These are phyloP conservation scores for Murraya paniculata DNA, from an alignment of 345 rosid genomes.

Conservation along the genomic window DNA sequence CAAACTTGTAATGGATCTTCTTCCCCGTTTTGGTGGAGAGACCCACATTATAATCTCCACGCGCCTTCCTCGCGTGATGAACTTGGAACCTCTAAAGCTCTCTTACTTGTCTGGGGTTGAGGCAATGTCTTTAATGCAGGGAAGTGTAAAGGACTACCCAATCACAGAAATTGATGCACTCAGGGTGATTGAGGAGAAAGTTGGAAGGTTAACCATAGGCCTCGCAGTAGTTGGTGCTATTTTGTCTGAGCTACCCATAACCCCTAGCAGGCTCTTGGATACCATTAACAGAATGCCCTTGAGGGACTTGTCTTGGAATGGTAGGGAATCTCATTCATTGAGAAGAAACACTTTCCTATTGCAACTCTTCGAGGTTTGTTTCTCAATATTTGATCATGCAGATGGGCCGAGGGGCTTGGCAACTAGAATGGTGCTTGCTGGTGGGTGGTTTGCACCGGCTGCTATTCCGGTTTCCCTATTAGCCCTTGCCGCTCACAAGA, in stretches of 20 bases:
- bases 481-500: slow-evolving; percentile 71
- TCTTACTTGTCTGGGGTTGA: slow-evolving; percentile 80
- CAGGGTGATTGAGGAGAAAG: slow-evolving; percentile 76
- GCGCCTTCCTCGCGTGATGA: slow-evolving; percentile 67
- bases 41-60: slow-evolving; percentile 90
- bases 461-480: slow-evolving; percentile 67
- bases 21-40: slow-evolving; percentile 93
- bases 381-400: slow-evolving; percentile 91
- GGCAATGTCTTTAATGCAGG: slow-evolving; percentile 86
- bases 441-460: slow-evolving; percentile 94
- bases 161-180: slow-evolving; percentile 68
- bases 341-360: slow-evolving; percentile 59
- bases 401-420: slow-evolving; percentile 91
- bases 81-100: slow-evolving; percentile 79
- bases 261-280: slow-evolving; percentile 81
- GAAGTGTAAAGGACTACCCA: slow-evolving; percentile 58
- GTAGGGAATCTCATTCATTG: slow-evolving; percentile 43
- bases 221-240: slow-evolving; percentile 80
- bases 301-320: slow-evolving; percentile 59
- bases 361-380: slow-evolving; percentile 92
- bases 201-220: slow-evolving; percentile 74
- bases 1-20: slow-evolving; percentile 89
- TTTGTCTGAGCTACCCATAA: slow-evolving; percentile 84
- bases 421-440: slow-evolving; percentile 81
- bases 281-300: slow-evolving; percentile 84